Conservation (phyloP, 1,284 basidiomycete genomes). For the Pholiota adiposa region DNA sequence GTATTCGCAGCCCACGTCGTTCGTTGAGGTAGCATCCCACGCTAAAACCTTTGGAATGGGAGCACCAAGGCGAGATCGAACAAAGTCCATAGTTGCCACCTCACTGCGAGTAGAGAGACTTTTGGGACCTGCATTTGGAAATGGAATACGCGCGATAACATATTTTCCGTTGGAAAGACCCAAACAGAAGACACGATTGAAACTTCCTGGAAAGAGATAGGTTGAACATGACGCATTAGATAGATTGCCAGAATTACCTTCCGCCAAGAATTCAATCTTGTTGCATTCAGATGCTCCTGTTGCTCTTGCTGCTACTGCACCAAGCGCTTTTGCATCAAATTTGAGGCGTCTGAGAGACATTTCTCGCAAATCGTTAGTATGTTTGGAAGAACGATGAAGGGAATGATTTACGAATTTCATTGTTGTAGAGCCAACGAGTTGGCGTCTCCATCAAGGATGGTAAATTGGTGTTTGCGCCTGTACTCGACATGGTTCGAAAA, state of each 20-base stretch:
- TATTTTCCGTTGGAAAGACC: slow-evolving; percentile 8
- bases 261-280: background rate
- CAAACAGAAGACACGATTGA: slow-evolving; percentile 11
- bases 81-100: slow-evolving; percentile 39
- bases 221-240: background rate
- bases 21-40: slow-evolving; percentile 27
- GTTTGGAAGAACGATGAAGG: too few relatives aligned
- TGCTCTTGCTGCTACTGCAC: background rate
- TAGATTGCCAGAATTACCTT: background rate
- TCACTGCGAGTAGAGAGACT: slow-evolving; percentile 35
- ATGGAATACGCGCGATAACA: slow-evolving; percentile 14
- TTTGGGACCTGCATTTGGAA: slow-evolving; percentile 30
- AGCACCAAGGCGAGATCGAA: slow-evolving; percentile 25
- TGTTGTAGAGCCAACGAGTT: background rate
- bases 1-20: slow-evolving; percentile 32
- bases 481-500: too few relatives aligned
- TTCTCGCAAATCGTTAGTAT: background rate
- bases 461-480: too few relatives aligned
- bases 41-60: slow-evolving; percentile 35
- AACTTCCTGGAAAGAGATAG: slow-evolving; percentile 10
- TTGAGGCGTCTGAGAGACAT: background rate
- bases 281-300: background rate
- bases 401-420: background rate
- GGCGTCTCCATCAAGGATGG: background rate
- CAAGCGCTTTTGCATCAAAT: background rate